These are phyloP conservation scores for Hibiscus mutabilis DNA, from an alignment of 345 rosid species.

Conservation along the genomic window DNA sequence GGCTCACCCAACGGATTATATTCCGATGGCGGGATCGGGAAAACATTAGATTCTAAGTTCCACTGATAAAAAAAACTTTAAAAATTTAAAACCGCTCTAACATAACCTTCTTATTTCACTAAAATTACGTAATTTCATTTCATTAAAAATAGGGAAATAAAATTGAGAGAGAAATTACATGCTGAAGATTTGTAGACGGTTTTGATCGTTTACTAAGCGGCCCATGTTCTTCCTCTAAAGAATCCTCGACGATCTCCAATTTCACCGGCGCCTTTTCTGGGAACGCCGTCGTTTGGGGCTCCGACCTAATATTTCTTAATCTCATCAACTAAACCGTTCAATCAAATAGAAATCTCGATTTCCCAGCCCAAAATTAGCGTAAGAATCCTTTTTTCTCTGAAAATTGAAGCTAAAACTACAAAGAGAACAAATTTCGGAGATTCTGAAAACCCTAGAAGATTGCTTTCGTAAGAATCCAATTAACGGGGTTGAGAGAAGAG, in stretches of 20 bases:
- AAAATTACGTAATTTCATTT: not conserved
- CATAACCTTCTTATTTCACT: not conserved
- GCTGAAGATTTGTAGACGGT: conserved; percentile 33
- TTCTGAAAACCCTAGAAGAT: too few relatives aligned
- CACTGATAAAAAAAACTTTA: not conserved
- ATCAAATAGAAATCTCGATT: not conserved
- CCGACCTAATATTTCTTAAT: conserved; percentile 6
- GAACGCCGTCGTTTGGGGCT: not conserved
- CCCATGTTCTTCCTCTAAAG: conserved; percentile 57
- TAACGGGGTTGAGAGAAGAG: not conserved
- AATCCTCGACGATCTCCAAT: conserved; percentile 34
- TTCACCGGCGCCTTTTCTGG: conserved; percentile 50
- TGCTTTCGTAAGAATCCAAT: not conserved
- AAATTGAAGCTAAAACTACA: too few relatives aligned
- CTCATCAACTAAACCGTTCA: not conserved
- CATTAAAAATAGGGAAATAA: not conserved
- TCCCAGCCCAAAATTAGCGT: not conserved
- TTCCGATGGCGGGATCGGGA: not conserved
- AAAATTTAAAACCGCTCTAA: not conserved
- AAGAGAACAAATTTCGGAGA: too few relatives aligned
- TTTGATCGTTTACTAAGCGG: conserved; percentile 64
- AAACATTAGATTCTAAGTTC: not conserved
- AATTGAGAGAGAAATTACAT: conserved; percentile 17
- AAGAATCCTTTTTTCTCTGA: not conserved
- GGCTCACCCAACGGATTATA: not conserved